Evolutionary conservation across 2,329 filamentous ascomycete species (phyloP), one percentile per base, ranked within the genome.

Genomic region (Xylariales sp.): DNA sequence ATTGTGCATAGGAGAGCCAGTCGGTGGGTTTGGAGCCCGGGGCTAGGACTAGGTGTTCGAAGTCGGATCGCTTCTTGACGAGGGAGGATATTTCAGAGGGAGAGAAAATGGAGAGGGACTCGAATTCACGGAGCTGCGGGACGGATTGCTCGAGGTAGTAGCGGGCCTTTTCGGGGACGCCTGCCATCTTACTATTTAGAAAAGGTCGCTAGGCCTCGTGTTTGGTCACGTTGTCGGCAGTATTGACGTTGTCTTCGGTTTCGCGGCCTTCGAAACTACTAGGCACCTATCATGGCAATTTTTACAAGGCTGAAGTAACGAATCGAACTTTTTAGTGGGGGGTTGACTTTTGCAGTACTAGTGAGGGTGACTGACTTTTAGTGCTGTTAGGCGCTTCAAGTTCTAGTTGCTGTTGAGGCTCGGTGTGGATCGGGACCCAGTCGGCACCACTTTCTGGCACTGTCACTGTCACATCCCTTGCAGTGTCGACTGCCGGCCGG

Each of bases 111-210:
- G 88, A 84, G 64, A 95, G 96, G 51, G 87, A 80, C 65, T 95
- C 86, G 63, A 88, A 94, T 56, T 95, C 89, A 48, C 89, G 88
- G 43, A 98, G 77, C 63, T 97, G 90, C 12, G 90, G 88, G 31
- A 96, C 87, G 2, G 86, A 85, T 53, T 91, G 85, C 70, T 98
- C 93, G 50, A 97, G 78, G 65, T 87, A 96, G 67, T 91, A 97
- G 44, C 91, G 87, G 42, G 91, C 93, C 67, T 96, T 97, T 59
- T 97, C 93, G 49, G 86, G 84, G 44, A 93, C 84, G 31, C 81
- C 84, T 2, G 89, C 79, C 88, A 95, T 95, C 45, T 33, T 52
- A n/a, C n/a, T n/a, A n/a, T n/a, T n/a, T n/a, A n/a, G n/a, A n/a
- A n/a, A n/a, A n/a, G n/a, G n/a, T n/a, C n/a, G n/a, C n/a, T n/a